Conservation (phyloP, 75 land plant genomes). For the Larix kaempferi region DNA sequence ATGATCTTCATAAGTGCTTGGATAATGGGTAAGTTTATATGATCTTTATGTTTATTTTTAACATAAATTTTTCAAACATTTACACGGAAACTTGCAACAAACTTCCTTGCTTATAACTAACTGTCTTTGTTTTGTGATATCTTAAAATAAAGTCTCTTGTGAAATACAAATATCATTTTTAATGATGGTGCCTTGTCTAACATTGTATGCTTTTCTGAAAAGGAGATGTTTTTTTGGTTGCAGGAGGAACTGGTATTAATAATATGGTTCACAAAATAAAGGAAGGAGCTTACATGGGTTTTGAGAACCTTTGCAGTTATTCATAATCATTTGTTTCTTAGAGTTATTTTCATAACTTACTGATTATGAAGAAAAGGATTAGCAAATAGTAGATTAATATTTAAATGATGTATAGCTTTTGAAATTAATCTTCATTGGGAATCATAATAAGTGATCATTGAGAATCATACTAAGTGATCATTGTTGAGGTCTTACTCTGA, state of each 20-base stretch:
- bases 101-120: neutral
- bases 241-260: conserved; percentile 52
- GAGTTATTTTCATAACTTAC: neutral
- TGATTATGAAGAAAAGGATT: too few relatives aligned
- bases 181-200: neutral
- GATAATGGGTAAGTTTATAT: conserved; percentile 40
- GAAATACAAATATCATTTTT: neutral
- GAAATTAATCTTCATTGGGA: too few relatives aligned
- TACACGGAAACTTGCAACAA: too few relatives aligned
- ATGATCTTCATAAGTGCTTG: conserved; percentile 49
- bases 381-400: too few relatives aligned
- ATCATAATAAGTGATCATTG: too few relatives aligned
- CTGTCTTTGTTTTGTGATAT: neutral
- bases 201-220: neutral
- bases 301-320: conserved; percentile 39
- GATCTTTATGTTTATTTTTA: conserved; percentile 8
- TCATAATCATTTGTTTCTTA: neutral
- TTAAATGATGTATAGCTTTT: too few relatives aligned
- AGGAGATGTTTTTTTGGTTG: neutral
- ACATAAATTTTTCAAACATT: neutral
- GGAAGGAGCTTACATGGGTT: conserved; percentile 52
- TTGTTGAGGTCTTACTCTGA: too few relatives aligned
- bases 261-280: conserved; percentile 39
- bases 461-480: too few relatives aligned
- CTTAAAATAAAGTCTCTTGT: neutral